Base-by-base conservation (phyloP, 139 green algal species). In the Penium margaritaceum region DNA sequence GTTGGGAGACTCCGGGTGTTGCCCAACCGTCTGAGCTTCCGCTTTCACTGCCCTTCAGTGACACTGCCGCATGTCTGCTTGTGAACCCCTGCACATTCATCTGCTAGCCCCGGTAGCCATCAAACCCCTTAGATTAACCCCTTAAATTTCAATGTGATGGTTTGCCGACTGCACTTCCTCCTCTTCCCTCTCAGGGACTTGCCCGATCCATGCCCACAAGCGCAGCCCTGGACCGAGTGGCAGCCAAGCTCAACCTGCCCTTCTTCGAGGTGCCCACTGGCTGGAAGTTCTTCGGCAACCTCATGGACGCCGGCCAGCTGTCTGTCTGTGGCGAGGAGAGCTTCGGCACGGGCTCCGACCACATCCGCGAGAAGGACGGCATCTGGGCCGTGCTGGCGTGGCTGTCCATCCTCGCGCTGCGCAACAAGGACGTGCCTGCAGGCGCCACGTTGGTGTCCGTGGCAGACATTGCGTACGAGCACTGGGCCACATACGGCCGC, bases 351-450 rank as follows among this genome's bases (percentile, higher is more conserved):
- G 91, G 94, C 68, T 86, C 81, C 15, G 94, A 99, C 86, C 94
- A 99, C 86, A 88, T 95, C 51, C 87, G 94, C 21, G 94, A 99
- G 82, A 99, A 99, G 90, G 93, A 97, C 75, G 93, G 93, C 32
- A 87, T 97, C 47, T 83, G 76, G 76, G 94, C 94, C 0, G 92
- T 99, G 71, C 88, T 99, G 34, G 87, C 88, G 34, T 96, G 90
- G 90, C 82, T 95, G 62, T 88, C 84, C 43, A 94, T 99, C 84
- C 88, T 99, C 46, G 94, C 94, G 1, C 60, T 88, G 67, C 87
- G 87, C 58, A 99, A 99, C 90, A 89, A 92, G 82, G 90, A 87
- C 51, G 83, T 88, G 55, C 80, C 85, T 0, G 86, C 85, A 54
- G 90, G 90, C 33, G 85, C 67, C 33, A 80, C 88, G 74, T 83